Evolutionary conservation across 176 grass and related monocot genomes (phyloP).

Genomic region (Aegilops longissima): DNA sequence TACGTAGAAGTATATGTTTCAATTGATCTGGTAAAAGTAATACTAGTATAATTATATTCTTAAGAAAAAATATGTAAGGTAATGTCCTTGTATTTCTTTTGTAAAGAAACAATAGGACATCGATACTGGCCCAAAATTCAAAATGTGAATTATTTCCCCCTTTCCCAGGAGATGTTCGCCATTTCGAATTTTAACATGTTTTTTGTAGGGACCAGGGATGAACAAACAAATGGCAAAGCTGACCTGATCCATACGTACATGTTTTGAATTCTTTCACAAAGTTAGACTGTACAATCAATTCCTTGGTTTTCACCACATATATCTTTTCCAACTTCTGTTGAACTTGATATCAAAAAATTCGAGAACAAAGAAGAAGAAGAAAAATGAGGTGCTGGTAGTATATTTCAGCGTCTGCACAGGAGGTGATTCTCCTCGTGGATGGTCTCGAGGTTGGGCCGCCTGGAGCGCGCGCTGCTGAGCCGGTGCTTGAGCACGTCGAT

Average conservation of each 20-base stretch:
- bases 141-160: background rate
- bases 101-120: background rate
- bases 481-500: constrained; percentile 66
- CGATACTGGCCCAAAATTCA: background rate
- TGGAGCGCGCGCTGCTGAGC: constrained; percentile 51
- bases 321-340: background rate
- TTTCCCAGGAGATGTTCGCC: background rate
- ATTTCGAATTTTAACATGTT: background rate
- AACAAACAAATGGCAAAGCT: background rate
- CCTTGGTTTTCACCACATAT: background rate
- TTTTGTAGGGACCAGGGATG: background rate
- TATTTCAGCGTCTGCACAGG: constrained; percentile 20
- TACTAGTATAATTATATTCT: background rate
- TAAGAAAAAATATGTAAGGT: background rate
- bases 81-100: background rate
- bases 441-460: constrained; percentile 82
- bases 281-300: background rate
- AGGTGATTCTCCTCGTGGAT: constrained; percentile 68
- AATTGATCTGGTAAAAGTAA: background rate
- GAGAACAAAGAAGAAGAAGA: background rate
- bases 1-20: background rate
- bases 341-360: background rate
- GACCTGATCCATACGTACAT: background rate
- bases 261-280: background rate
- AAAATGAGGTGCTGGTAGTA: background rate